Evolutionary conservation across 345 rosid genomes (phyloP).

Genomic region (Gossypium mustelinum): DNA sequence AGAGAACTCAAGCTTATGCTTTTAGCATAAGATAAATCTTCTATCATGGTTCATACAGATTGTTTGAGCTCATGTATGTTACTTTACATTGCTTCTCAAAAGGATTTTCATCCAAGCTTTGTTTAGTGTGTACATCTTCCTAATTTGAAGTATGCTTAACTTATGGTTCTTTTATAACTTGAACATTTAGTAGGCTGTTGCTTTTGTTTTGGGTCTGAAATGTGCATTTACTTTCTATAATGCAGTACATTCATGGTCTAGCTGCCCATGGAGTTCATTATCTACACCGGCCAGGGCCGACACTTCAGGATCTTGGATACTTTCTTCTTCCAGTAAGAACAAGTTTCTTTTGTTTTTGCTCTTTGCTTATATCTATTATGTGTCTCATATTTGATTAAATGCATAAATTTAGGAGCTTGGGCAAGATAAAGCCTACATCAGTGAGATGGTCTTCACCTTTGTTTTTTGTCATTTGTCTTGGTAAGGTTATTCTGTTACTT

Average conservation of each 20-base stretch:
- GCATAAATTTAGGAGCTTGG: constrained; percentile 72
- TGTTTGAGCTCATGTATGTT: background rate
- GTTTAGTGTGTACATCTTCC: background rate
- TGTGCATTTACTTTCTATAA: background rate
- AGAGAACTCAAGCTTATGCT: constrained; percentile 25
- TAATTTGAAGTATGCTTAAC: background rate
- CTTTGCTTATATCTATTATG: background rate
- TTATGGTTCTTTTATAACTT: background rate
- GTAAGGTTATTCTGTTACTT: constrained; percentile 40
- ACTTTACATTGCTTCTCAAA: background rate
- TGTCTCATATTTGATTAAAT: background rate
- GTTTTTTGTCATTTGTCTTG: constrained; percentile 64
- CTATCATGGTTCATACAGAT: constrained; percentile 15
- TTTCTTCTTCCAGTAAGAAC: constrained; percentile 73
- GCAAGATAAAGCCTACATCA: constrained; percentile 82
- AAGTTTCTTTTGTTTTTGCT: background rate
- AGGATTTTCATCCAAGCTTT: background rate
- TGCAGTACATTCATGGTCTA: constrained; percentile 81
- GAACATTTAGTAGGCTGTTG: background rate
- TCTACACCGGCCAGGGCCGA: constrained; percentile 80
- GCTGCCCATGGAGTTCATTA: constrained; percentile 96
- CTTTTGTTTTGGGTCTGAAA: background rate
- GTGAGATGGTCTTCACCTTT: constrained; percentile 68
- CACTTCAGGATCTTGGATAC: constrained; percentile 84
- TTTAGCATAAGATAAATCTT: constrained; percentile 31